Evolutionary conservation across 768 basidiomycete species (phyloP).

Genomic region (Galerina sulciceps): DNA sequence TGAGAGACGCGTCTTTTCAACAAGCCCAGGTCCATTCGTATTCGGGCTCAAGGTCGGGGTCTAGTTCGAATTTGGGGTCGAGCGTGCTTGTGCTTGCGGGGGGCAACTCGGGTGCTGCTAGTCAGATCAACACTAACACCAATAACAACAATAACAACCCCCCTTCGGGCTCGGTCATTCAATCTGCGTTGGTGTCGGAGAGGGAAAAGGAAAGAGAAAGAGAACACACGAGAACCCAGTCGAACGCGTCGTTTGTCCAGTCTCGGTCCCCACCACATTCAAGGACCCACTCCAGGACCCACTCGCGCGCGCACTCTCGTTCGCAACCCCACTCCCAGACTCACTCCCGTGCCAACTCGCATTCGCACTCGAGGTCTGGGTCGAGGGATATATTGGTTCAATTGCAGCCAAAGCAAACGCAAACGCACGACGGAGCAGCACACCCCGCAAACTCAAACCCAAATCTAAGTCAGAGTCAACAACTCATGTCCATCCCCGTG

Average conservation of each 20-base stretch:
- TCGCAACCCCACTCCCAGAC: background rate
- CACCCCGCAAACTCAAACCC: too few species aligned
- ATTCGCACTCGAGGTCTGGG: background rate
- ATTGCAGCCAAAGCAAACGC: too few species aligned
- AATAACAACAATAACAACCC: background rate
- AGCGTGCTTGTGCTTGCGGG: too few species aligned
- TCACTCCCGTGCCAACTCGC: too few species aligned
- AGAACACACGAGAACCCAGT: background rate
- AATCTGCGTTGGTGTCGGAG: too few species aligned
- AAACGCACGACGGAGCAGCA: too few species aligned
- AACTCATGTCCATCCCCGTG: constrained; percentile 6
- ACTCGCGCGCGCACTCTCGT: background rate
- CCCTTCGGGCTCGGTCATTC: background rate
- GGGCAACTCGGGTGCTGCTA: background rate
- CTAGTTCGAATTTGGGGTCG: background rate
- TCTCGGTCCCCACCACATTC: background rate
- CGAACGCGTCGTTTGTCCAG: background rate
- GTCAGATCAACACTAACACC: too few species aligned
- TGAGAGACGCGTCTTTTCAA: background rate
- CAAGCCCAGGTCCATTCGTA: background rate
- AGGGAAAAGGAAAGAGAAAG: too few species aligned
- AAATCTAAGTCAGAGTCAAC: too few species aligned
- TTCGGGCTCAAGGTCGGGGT: background rate
- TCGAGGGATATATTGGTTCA: background rate
- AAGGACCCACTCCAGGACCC: background rate